phyloP scores from a whole-genome alignment of 2,329 filamentous ascomycete genomes.

The Penicillium sp. region DNA sequence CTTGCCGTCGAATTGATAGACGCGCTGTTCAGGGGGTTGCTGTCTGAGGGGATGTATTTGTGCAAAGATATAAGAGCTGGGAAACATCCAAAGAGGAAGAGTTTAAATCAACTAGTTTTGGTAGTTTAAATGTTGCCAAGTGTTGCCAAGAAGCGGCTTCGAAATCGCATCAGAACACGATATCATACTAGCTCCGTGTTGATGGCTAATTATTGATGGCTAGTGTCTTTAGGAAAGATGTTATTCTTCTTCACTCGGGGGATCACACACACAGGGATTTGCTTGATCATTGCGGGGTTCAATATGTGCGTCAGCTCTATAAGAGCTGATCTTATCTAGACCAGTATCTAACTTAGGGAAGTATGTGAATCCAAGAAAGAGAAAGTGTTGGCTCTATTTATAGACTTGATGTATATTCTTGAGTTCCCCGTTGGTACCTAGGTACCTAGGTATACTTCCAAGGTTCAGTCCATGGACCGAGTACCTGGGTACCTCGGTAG shows the following conservation, averaged over 20 bases:
- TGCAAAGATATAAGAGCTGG: too few relatives aligned
- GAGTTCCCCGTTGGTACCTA: too few relatives aligned
- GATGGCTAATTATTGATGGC: too few relatives aligned
- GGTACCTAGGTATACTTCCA: too few relatives aligned
- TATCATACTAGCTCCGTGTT: neutral
- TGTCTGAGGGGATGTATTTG: neutral
- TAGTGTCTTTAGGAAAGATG: too few relatives aligned
- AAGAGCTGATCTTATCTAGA: neutral
- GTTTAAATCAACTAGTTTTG: neutral
- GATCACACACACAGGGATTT: neutral
- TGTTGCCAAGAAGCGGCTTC: neutral
- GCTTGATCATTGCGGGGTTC: neutral
- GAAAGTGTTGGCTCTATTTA: too few relatives aligned
- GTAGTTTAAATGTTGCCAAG: neutral
- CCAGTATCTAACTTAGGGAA: too few relatives aligned
- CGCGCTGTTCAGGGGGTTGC: neutral
- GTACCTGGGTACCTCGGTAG: too few relatives aligned
- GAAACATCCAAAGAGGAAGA: neutral
- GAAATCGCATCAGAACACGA: neutral
- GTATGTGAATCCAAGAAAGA: too few relatives aligned
- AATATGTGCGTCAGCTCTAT: neutral
- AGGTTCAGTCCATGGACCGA: too few relatives aligned
- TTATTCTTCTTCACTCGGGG: neutral
- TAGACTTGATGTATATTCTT: too few relatives aligned
- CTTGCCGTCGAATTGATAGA: too few relatives aligned